phyloP scores from a whole-genome alignment of 2,329 filamentous ascomycete genomes.

The Aureobasidium sp. region DNA sequence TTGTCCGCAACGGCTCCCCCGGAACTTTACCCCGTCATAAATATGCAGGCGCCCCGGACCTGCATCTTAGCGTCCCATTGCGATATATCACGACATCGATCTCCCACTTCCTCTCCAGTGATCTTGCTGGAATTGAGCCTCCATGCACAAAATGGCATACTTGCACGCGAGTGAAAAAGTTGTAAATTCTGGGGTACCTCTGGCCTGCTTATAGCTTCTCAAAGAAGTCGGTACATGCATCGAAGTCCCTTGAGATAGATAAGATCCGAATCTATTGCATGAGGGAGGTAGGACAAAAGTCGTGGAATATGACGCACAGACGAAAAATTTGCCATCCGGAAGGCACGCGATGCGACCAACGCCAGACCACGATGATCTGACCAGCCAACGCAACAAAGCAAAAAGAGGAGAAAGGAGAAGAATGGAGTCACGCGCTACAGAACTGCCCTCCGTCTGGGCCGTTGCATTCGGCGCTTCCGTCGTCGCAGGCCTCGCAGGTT shows the following conservation, averaged over 20 bases:
- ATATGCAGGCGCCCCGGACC: background rate
- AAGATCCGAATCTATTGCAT: background rate
- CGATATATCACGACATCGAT: background rate
- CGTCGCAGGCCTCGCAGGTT: slow-evolving; percentile 65
- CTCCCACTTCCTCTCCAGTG: background rate
- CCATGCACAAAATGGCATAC: background rate
- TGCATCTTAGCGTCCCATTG: slow-evolving; percentile 1
- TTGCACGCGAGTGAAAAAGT: slow-evolving; percentile 3
- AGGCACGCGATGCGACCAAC: background rate
- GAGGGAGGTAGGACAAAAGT: background rate
- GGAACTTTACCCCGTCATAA: background rate
- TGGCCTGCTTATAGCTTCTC: background rate
- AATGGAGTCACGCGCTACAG: slow-evolving; percentile 9
- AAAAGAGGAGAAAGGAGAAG: slow-evolving; percentile 3
- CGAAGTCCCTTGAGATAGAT: background rate
- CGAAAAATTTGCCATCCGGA: background rate
- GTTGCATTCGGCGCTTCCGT: slow-evolving; percentile 66
- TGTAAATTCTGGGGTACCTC: background rate
- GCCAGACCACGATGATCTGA: background rate
- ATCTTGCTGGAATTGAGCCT: background rate
- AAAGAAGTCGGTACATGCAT: background rate
- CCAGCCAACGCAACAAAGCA: slow-evolving; percentile 1
- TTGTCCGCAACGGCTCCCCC: background rate
- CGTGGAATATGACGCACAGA: background rate
- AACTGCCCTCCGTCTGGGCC: slow-evolving; percentile 45